phyloP scores from a whole-genome alignment of 192 early-diverging fungal species.

The Rhizophagus prolifer region DNA sequence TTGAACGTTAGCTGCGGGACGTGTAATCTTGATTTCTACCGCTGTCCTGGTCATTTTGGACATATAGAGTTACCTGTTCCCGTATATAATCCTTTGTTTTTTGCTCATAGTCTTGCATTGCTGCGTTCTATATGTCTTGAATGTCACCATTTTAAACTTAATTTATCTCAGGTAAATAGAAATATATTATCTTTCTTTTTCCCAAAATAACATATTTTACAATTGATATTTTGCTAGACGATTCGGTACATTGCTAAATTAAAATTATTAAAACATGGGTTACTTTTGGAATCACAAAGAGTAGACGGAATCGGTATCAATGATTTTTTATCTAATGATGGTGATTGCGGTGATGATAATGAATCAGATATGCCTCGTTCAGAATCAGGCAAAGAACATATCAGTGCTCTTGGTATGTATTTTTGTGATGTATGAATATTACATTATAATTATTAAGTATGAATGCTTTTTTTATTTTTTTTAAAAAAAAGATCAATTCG shows the following conservation, averaged over 20 bases:
- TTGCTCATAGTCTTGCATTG: constrained; percentile 84
- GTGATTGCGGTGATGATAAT: constrained; percentile 45
- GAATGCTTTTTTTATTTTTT: too few species aligned
- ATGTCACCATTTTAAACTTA: constrained; percentile 81
- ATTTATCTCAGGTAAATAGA: constrained; percentile 51
- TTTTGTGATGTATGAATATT: too few species aligned
- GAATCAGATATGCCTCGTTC: constrained; percentile 48
- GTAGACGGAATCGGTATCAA: constrained; percentile 63
- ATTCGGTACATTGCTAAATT: constrained; percentile 76
- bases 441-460: not conserved
- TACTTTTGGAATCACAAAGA: constrained; percentile 81
- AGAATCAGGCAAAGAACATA: not conserved
- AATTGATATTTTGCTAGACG: constrained; percentile 34
- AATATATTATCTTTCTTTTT: not conserved
- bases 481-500: not conserved
- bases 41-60: constrained; percentile 95
- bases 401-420: not conserved
- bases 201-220: not conserved
- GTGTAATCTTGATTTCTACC: constrained; percentile 76
- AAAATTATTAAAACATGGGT: constrained; percentile 79
- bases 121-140: constrained; percentile 85
- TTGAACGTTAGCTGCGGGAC: constrained; percentile 70
- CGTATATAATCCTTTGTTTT: constrained; percentile 93
- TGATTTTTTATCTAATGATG: constrained; percentile 42
- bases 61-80: constrained; percentile 90